A percentile compares a stretch with the other conserved stretches of the same genome.
These are phyloP conservation scores for Trebouxiophyceae sp. DNA, from an alignment of 163 green algal species.

Conservation along the genomic window DNA sequence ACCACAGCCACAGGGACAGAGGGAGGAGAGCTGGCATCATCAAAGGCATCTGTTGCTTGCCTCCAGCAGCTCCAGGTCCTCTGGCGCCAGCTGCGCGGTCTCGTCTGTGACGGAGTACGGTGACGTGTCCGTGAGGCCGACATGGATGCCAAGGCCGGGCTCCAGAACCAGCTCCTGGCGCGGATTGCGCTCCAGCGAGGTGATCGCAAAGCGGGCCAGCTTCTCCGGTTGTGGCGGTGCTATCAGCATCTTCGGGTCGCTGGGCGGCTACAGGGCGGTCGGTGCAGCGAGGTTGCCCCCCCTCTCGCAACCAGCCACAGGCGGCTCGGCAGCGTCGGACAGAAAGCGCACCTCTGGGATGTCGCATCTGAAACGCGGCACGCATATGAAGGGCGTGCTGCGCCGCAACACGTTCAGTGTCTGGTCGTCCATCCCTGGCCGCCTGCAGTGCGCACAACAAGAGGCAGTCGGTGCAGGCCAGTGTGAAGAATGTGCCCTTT, in stretches of 20 bases:
- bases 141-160: slow-evolving; percentile 44
- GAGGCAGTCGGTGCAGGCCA: no score
- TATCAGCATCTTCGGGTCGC: slow-evolving; percentile 73
- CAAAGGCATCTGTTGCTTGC: no score
- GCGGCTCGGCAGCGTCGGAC: no score
- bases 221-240: slow-evolving; percentile 30
- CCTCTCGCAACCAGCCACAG: neutral
- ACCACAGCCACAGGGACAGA: no score
- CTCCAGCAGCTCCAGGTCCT: slow-evolving; percentile 45
- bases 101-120: slow-evolving; percentile 27
- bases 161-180: slow-evolving; percentile 48
- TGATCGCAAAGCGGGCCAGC: slow-evolving; percentile 53
- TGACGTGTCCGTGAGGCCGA: neutral
- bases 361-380: neutral
- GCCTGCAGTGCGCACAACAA: no score
- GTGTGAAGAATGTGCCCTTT: no score
- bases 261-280: slow-evolving; percentile 41
- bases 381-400: neutral
- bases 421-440: no score
- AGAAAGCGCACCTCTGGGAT: neutral
- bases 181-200: slow-evolving; percentile 46
- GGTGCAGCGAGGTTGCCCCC: neutral
- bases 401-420: neutral
- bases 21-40: no score
- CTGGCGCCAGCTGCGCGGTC: slow-evolving; percentile 24